Evolutionary conservation across 306 rosid genomes (phyloP), one percentile per base, ranked within the genome.

Genomic region (Inga laurina): DNA sequence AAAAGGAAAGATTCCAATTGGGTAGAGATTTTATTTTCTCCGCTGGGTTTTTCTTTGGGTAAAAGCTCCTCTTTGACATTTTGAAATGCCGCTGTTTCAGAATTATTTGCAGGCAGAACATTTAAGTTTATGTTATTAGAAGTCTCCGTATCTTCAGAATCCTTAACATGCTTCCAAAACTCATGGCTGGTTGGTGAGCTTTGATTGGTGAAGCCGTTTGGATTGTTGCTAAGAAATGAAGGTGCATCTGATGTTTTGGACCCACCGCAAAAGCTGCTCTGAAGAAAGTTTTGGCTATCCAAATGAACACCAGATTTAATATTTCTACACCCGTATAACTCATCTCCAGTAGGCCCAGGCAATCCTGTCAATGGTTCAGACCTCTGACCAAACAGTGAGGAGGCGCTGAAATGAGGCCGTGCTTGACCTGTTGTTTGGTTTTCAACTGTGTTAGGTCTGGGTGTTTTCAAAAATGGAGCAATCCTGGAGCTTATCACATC

Each of bases 81-180:
- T 64, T 74, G 82, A 19, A 73, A 80, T 79, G 48, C 79, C 32
- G 51, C 24, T 22, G 76, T 62, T 66, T 86, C 89, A 35, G 80
- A 80, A 82, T 54, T 85, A 79, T 67, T 72, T 74, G 43, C 37
- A 43, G 91, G 90, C 71, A 73, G 41, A 16, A 84, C 74, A 88
- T 90, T 92, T 83, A 90, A 85, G 90, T 92, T 87, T 64, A 90
- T 66, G 80, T 76, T 81, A 56, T 82, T 82, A 14, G 30, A 41
- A 56, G 83, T 61, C 77, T 39, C 76, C 62, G 54, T 61, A 68
- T 85, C 81, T n/a, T 56, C 75, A n/a, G 87, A 83, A 73, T 35
- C 82, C 74, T 68, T 48, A 34, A 35, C 19, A 81, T 24, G 46
- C 64, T 85, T 86, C 77, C 51, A 4, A 51, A 74, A 66, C 82